Conservation (phyloP, 2,329 filamentous ascomycete species). For the Aspergillus oerlinghausenensis region DNA sequence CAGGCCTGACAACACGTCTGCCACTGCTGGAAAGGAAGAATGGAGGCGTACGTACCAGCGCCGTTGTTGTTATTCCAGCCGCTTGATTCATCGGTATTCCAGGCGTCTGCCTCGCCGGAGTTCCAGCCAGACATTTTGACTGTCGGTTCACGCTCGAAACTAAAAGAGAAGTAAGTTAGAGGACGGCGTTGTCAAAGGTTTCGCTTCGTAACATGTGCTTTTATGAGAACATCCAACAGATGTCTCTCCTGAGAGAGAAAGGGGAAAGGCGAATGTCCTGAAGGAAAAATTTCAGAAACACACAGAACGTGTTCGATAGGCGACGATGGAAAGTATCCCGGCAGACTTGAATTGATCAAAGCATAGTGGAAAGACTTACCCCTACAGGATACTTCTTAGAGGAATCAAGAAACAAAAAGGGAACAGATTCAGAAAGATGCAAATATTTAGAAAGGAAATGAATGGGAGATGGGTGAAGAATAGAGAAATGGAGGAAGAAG, state of each 20-base stretch:
- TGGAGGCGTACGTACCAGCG: not conserved
- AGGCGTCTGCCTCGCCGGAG: constrained; percentile 1
- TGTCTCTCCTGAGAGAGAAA: not conserved
- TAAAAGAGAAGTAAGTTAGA: not conserved
- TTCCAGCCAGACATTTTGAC: constrained; percentile 4
- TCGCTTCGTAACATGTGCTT: not conserved
- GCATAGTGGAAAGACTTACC: not conserved
- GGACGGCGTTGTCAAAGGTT: not conserved
- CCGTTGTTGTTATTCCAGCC: not conserved
- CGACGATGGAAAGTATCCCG: not conserved
- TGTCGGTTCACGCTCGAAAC: not conserved
- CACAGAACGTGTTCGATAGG: not conserved
- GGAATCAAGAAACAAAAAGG: no score
- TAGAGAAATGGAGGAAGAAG: not conserved
- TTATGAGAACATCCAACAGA: not conserved
- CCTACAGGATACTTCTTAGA: no score
- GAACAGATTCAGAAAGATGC: not conserved
- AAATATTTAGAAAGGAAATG: not conserved
- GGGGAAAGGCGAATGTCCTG: not conserved
- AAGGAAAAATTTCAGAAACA: not conserved
- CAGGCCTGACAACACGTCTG: not conserved
- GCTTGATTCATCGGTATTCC: not conserved
- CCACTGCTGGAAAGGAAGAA: not conserved
- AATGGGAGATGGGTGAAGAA: not conserved
- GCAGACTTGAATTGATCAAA: not conserved